Evolutionary conservation across 2,329 filamentous ascomycete species (phyloP).

Genomic region (Neocatenulostroma microsporum): DNA sequence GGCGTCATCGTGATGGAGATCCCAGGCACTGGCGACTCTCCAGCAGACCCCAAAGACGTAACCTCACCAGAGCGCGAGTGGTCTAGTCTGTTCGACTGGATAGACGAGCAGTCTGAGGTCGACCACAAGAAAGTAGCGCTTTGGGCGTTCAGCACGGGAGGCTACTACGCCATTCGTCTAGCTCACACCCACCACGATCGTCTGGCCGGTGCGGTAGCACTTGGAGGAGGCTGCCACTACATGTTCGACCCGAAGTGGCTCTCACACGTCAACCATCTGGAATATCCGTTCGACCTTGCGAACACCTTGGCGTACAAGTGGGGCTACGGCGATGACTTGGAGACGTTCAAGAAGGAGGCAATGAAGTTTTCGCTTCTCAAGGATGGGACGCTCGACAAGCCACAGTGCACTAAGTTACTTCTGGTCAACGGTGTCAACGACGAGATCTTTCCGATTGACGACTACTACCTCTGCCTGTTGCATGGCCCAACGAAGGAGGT

Average conservation of each 20-base stretch:
- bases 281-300: conserved; percentile 53
- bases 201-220: conserved; percentile 45
- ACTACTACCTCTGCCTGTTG: conserved; percentile 48
- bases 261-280: conserved; percentile 47
- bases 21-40: conserved; percentile 51
- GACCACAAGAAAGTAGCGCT: conserved; percentile 43
- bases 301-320: conserved; percentile 46
- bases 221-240: conserved; percentile 51
- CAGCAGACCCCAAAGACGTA: conserved; percentile 40
- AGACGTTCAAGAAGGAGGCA: conserved; percentile 43
- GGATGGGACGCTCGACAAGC: conserved; percentile 48
- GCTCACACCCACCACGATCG: conserved; percentile 51
- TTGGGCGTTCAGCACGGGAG: conserved; percentile 53
- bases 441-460: conserved; percentile 56
- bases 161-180: conserved; percentile 51
- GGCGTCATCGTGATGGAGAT: conserved; percentile 49
- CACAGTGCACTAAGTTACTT: conserved; percentile 42
- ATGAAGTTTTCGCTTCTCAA: conserved; percentile 48
- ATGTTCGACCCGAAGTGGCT: conserved; percentile 53
- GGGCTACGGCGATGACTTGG: conserved; percentile 34
- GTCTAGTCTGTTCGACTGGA: conserved; percentile 48
- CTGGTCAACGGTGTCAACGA: conserved; percentile 53
- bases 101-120: conserved; percentile 40
- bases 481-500: conserved; percentile 49
- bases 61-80: conserved; percentile 48